These are phyloP conservation scores for Bruguiera sexangula DNA, from an alignment of 345 rosid species.

Conservation along the genomic window DNA sequence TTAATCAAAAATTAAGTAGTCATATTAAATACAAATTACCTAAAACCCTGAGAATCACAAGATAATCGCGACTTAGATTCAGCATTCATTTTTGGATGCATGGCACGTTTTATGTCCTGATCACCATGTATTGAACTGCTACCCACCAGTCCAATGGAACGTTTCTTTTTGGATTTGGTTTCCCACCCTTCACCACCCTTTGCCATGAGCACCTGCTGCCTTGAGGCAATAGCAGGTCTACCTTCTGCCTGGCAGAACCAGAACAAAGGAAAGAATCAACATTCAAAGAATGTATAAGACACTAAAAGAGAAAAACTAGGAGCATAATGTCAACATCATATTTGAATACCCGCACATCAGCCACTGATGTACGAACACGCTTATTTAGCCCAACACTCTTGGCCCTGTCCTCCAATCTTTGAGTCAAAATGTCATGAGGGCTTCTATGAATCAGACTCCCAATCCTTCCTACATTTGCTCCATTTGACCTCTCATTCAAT, in stretches of 20 bases:
- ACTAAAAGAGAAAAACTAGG: background rate
- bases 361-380: slow-evolving; percentile 62
- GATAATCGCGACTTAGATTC: slow-evolving; percentile 62
- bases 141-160: slow-evolving; percentile 78
- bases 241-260: slow-evolving; percentile 48
- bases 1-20: background rate
- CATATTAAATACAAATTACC: slow-evolving; percentile 40
- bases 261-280: background rate
- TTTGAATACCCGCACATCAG: slow-evolving; percentile 73
- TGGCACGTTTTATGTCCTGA: slow-evolving; percentile 51
- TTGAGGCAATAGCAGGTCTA: slow-evolving; percentile 41
- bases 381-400: slow-evolving; percentile 72
- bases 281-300: background rate
- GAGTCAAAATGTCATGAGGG: slow-evolving; percentile 49
- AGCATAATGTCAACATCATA: slow-evolving; percentile 8
- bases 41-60: slow-evolving; percentile 65
- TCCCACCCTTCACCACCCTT: slow-evolving; percentile 96
- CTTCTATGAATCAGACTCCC: slow-evolving; percentile 68
- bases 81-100: slow-evolving; percentile 51
- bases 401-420: slow-evolving; percentile 67
- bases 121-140: slow-evolving; percentile 61
- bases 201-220: slow-evolving; percentile 54
- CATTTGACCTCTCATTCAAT: slow-evolving; percentile 55
- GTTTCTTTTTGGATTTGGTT: slow-evolving; percentile 79
- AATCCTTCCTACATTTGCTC: slow-evolving; percentile 49